These are phyloP conservation scores for Coemansia sp. DNA, from an alignment of 192 early-diverging fungal species.

Conservation along the genomic window DNA sequence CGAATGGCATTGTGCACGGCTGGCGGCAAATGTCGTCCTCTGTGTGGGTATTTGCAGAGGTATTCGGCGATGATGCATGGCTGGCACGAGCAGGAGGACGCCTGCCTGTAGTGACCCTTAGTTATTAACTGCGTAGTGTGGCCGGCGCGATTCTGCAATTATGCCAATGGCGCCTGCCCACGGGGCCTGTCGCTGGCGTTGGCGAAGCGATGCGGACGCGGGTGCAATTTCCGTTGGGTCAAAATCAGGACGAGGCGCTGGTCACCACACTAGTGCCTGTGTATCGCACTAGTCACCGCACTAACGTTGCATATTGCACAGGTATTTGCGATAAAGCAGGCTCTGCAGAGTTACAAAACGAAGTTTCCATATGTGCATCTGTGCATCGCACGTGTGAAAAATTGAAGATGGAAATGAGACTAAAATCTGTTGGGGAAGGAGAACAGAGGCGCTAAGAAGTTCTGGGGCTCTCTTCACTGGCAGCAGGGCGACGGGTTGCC, in stretches of 20 bases:
- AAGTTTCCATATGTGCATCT: background rate
- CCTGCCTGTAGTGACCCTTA: too few relatives aligned
- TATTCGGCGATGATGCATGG: background rate
- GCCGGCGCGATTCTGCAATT: background rate
- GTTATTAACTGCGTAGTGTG: too few relatives aligned
- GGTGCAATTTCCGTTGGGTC: background rate
- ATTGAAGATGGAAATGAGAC: background rate
- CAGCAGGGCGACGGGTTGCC: conserved; percentile 26
- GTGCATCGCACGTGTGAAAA: background rate
- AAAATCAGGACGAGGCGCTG: background rate
- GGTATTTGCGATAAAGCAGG: background rate
- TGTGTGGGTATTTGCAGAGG: background rate
- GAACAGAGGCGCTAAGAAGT: background rate
- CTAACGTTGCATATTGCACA: background rate
- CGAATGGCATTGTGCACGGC: background rate
- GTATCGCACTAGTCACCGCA: background rate
- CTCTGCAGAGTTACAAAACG: background rate
- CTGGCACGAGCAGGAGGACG: background rate
- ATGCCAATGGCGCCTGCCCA: background rate
- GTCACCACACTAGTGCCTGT: background rate
- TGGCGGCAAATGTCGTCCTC: background rate
- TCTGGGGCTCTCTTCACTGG: background rate
- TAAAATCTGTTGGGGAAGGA: background rate
- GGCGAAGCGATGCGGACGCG: background rate
- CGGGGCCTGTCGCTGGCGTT: background rate